Conservation (phyloP, 2,329 filamentous ascomycete species). For the Calonectria naviculata region DNA sequence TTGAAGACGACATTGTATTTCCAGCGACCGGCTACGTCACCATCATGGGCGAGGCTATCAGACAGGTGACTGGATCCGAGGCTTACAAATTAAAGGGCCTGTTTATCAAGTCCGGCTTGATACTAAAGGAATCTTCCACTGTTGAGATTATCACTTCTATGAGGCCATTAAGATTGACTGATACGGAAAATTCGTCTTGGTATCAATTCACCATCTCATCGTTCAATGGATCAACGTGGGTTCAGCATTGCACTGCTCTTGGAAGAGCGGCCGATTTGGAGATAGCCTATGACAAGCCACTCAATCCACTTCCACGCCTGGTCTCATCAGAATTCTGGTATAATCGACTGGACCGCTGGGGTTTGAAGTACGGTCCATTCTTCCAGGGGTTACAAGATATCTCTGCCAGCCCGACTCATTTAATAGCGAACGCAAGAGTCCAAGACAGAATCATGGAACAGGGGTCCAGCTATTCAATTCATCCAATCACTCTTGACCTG, state of each 20-base stretch:
- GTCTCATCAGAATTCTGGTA: neutral
- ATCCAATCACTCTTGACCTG: constrained; percentile 20
- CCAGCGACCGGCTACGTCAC: constrained; percentile 51
- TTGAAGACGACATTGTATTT: constrained; percentile 55
- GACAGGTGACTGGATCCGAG: constrained; percentile 32
- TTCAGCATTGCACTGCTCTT: constrained; percentile 31
- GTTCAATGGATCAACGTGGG: constrained; percentile 33
- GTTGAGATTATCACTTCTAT: constrained; percentile 47
- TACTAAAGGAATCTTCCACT: constrained; percentile 31
- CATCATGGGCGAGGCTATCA: constrained; percentile 40
- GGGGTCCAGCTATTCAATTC: constrained; percentile 13
- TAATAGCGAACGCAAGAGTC: neutral
- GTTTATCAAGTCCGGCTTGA: constrained; percentile 40
- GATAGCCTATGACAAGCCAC: neutral
- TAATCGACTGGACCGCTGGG: neutral
- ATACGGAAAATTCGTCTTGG: constrained; percentile 36
- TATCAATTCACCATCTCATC: constrained; percentile 45
- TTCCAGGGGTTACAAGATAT: neutral
- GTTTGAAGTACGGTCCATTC: neutral
- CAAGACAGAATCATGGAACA: neutral
- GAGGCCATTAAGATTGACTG: constrained; percentile 35
- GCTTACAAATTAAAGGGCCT: constrained; percentile 26
- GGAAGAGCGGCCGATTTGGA: neutral
- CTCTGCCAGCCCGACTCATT: neutral
- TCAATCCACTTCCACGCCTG: neutral